Conservation (phyloP, 345 rosid species). For the Combretum micranthum region DNA sequence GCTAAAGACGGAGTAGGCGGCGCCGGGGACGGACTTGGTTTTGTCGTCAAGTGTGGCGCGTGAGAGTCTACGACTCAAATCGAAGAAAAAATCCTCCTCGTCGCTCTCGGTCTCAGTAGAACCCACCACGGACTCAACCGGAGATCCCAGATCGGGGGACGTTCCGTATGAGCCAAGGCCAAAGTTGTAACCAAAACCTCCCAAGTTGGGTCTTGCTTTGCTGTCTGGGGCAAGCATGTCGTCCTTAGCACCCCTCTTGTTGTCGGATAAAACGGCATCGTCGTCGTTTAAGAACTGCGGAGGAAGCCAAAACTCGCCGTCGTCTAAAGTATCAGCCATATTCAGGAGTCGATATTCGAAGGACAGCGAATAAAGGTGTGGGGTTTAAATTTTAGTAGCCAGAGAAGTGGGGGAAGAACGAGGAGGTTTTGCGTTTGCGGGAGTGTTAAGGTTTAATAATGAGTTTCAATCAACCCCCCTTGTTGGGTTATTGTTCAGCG, state of each 20-base stretch:
- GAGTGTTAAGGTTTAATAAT: too few species aligned
- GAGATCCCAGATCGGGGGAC: conserved; percentile 44
- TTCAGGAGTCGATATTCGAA: too few species aligned
- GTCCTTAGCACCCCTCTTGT: too few species aligned
- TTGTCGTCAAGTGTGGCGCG: conserved; percentile 10
- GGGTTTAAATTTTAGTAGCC: too few species aligned
- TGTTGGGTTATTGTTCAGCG: too few species aligned
- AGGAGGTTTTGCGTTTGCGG: too few species aligned
- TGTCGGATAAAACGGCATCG: conserved; percentile 18
- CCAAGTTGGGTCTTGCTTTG: conserved; percentile 15
- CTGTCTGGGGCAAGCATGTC: neutral
- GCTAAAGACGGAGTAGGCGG: neutral
- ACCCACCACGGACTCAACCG: conserved; percentile 48
- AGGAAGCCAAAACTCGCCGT: conserved; percentile 75
- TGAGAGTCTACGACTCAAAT: conserved; percentile 10
- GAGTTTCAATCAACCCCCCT: too few species aligned
- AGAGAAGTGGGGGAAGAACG: too few species aligned
- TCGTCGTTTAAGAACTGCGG: conserved; percentile 67
- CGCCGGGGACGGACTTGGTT: neutral
- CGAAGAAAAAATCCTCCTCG: conserved; percentile 36
- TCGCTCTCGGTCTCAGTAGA: conserved; percentile 59
- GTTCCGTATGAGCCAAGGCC: conserved; percentile 28
- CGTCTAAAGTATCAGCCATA: conserved; percentile 56
- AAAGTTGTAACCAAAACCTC: conserved; percentile 13
- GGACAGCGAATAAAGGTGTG: too few species aligned